Evolutionary conservation across 305 asterid species (phyloP), one percentile per base, ranked within the genome.

Genomic region (Fraxinus angustifolia): DNA sequence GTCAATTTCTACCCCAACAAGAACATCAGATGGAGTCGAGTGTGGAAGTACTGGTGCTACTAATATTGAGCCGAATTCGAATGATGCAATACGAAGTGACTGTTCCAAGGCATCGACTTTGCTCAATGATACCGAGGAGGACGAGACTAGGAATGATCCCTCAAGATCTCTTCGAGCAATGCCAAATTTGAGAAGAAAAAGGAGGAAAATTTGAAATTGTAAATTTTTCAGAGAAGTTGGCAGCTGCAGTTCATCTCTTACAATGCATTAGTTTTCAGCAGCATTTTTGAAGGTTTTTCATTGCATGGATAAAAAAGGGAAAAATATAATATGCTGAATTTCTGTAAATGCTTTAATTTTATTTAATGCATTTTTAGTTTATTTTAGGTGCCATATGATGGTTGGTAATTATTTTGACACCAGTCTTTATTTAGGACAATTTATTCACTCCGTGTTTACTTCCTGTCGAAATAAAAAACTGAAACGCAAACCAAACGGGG

Each of bases 131-230:
- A 35, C 62, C 21, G 80, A 71, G 72, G 80, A 80, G 14, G 90
- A 82, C 80, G 89, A 76, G 79, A 42, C 83, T 1, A 78, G 40
- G 80, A 67, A 71, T 26, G 28, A 42, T 26, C 40, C 77, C 8
- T 21, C 31, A 12, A 83, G 77, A 40, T 85, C 87, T 78, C 92
- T 95, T 16, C 93, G 93, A 1, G 96, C 99, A 73, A 94, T 95
- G 96, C 99, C 99, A 3, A 89, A 90, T 82, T 83, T 95, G 87
- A 91, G 94, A 85, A 91, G 89, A 85, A 92, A 89, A 80, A 90
- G 84, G 84, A 85, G 82, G 76, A 85, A 76, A 83, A 71, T 26
- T 50, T 89, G 84, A 88, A 17, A 12, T 17, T 14, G 30, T n/a
- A 11, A 12, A 40, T 30, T 19, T 77, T 40, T 7, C 48, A 33